Percentiles rank a stretch among this genome's conserved stretches.
Conservation (phyloP, 495 filamentous ascomycete genomes). For the Aspergillus carlsbadensis region DNA sequence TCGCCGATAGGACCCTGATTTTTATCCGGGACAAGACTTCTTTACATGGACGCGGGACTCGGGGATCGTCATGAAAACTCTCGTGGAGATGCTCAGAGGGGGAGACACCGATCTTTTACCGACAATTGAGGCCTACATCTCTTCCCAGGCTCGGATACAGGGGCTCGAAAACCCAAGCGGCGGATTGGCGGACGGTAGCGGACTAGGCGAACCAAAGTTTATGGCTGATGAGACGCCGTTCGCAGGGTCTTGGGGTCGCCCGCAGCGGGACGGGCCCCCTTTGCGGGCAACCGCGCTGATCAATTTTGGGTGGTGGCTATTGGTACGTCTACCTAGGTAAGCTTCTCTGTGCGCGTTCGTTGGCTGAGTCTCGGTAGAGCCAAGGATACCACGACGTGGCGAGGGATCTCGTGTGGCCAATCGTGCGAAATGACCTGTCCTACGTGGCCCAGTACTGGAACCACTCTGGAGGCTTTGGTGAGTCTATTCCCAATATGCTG, state of each 20-base stretch:
- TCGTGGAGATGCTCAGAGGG: conserved; percentile 58
- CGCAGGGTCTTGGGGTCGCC: conserved; percentile 66
- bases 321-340: conserved; percentile 18
- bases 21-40: conserved; percentile 25
- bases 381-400: conserved; percentile 31
- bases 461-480: conserved; percentile 44
- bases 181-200: conserved; percentile 41
- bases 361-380: conserved; percentile 12
- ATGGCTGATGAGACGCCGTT: conserved; percentile 58
- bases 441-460: conserved; percentile 74
- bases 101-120: conserved; percentile 53
- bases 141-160: conserved; percentile 60
- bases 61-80: conserved; percentile 59
- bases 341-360: conserved; percentile 10
- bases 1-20: not conserved
- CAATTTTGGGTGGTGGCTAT: conserved; percentile 36
- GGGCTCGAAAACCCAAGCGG: conserved; percentile 61
- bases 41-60: conserved; percentile 75
- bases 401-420: conserved; percentile 53
- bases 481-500: not conserved
- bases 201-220: conserved; percentile 48
- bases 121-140: conserved; percentile 57
- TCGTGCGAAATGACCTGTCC: conserved; percentile 65
- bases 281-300: conserved; percentile 64
- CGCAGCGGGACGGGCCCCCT: conserved; percentile 70